Evolutionary conservation across 257 asterid species (phyloP), one percentile per base, ranked within the genome.

Genomic region (Solanum dulcamara): DNA sequence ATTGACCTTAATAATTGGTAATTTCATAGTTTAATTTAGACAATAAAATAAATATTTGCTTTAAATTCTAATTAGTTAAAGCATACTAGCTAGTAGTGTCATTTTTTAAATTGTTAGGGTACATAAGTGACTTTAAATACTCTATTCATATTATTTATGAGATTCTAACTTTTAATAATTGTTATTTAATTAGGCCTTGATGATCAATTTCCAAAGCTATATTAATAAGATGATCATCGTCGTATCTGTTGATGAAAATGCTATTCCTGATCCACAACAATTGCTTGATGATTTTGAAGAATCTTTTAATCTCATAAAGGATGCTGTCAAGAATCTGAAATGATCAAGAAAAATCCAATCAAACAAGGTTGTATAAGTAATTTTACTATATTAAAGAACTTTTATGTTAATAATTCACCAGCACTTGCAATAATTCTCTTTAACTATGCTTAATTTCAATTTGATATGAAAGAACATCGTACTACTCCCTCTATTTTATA

Each of bases 161-260:
- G 7, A 48, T 48, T 35, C 20, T 10, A 4, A 68, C 17, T 68
- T 18, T 2, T 2, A 28, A 64, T 37, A 57, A 64, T 20, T 64
- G 33, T n/a, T n/a, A n/a, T n/a, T n/a, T n/a, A n/a, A n/a, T n/a
- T 68, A 90, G 91, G 89, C 83, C 35, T 59, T 88, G 88, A 87
- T 90, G 92, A 87, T 90, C 50, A 87, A 88, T 84, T 84, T 85
- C 35, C 88, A 83, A 38, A 90, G 91, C 84, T 90, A 87, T 44
- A 86, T 70, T 38, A 70, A 87, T 70, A 88, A 88, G 86, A 86
- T 90, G 87, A 87, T 88, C 0, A 86, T 90, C 24, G 91, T 87
- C 9, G 70, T 90, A 44, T 87, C 92, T n/a, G 91, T 90, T 22
- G 92, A 90, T 35, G 91, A 90, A 67, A 81, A 42, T 80, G 85